Evolutionary conservation across 352 stramenopile genomes (phyloP), one percentile per base, ranked within the genome.

Genomic region (Pythium rhizo-oryzae): DNA sequence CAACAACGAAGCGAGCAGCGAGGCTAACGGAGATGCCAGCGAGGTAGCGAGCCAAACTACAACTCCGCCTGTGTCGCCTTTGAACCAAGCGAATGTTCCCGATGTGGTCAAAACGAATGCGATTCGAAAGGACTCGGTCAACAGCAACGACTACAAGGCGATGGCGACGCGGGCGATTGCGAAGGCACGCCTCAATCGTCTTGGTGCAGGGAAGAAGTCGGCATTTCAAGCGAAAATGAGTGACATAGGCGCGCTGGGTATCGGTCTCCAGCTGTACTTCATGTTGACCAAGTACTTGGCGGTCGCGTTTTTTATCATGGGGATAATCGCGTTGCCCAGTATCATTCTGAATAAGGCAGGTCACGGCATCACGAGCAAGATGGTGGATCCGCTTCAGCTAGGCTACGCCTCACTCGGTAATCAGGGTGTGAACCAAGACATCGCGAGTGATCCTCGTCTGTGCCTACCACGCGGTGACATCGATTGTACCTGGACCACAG

Each of bases 241-340:
- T 49, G 84, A 92, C 67, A 94, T 96, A 49, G 86, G 82, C 23
- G 79, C 80, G 25, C 65, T 96, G 35, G 88, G 88, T 15, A 93
- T 96, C 44, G 88, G 86, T 11, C 77, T 96, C 70, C 80, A 91
- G 74, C 75, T 96, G 6, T 96, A 94, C 51, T 96, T 96, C 43
- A 85, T 94, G 74, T 66, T 96, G 33, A 90, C 84, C 47, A 92
- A 94, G 78, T 90, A 92, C 56, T 55, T 92, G 59, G 71, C 72
- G 33, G 69, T 86, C 21, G 69, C 74, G 7, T 93, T 96, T 57
- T 52, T 92, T 8, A n/a, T 76, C 47, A 93, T 94, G 84, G 85
- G 85, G 16, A 62, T 92, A 33, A 53, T 92, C 7, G 75, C 87
- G n/a, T 60, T 93, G 18, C 87, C 85, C 1, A 67, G 70, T 3